phyloP scores from a whole-genome alignment of 139 green algal species.

The Chlamydomonas schloesseri region DNA sequence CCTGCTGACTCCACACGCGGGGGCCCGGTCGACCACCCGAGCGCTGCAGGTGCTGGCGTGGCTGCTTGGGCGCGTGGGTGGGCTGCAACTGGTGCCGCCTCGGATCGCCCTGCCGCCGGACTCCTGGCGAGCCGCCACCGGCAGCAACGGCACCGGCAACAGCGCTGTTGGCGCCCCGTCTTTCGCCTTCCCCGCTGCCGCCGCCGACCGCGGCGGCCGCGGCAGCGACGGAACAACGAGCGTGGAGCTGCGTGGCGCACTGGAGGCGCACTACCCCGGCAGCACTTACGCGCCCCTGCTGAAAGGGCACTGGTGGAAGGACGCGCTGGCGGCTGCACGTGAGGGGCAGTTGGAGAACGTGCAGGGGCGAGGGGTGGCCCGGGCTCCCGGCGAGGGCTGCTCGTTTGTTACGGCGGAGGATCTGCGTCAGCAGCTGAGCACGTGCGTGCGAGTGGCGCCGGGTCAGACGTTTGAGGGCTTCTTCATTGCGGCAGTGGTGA shows the following conservation, averaged over 20 bases:
- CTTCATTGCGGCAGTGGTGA: conserved; percentile 9
- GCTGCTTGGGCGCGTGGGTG: conserved; percentile 1
- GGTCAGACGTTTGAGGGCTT: conserved; percentile 29
- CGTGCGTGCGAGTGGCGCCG: conserved; percentile 25
- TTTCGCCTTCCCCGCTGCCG: no score
- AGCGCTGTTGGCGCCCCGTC: not conserved
- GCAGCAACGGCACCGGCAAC: no score
- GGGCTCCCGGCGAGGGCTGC: no score
- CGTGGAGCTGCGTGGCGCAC: not conserved
- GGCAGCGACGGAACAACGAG: not conserved
- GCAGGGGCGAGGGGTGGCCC: not conserved
- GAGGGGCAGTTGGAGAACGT: not conserved
- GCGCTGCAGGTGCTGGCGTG: conserved; percentile 39
- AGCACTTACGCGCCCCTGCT: conserved; percentile 1
- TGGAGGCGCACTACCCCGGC: conserved; percentile 16
- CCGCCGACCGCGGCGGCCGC: not conserved
- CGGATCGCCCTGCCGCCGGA: not conserved
- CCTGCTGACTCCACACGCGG: no score
- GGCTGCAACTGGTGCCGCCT: not conserved
- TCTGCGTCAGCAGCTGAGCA: not conserved
- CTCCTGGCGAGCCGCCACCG: no score
- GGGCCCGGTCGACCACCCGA: no score
- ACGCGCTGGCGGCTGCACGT: not conserved
- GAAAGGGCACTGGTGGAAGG: not conserved
- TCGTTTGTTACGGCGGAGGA: not conserved